These are phyloP conservation scores for Begonia fuchsioides DNA, from an alignment of 306 rosid genomes.

Conservation along the genomic window DNA sequence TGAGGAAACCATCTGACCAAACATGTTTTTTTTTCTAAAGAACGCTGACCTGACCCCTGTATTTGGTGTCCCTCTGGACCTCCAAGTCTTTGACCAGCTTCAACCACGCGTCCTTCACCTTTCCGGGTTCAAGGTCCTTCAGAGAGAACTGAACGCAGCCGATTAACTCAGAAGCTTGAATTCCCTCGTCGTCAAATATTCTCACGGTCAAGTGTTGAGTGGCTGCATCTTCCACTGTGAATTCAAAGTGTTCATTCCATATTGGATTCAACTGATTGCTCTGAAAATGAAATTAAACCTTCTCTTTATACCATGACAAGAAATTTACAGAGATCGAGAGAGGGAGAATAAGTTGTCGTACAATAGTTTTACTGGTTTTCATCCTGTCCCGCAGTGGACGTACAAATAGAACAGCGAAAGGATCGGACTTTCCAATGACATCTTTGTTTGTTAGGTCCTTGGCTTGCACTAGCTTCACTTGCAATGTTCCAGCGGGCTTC, in stretches of 20 bases:
- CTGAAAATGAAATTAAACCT: conserved; percentile 27
- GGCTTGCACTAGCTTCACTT: conserved; percentile 84
- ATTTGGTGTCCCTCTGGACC: conserved; percentile 60
- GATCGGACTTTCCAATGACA: conserved; percentile 82
- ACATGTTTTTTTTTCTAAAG: not conserved
- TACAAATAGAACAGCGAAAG: conserved; percentile 55
- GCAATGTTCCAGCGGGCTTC: conserved; percentile 70
- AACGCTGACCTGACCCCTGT: conserved; percentile 78
- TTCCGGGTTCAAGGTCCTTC: conserved; percentile 69
- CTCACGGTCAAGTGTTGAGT: conserved; percentile 80
- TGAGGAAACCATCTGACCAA: no score
- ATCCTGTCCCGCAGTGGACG: conserved; percentile 70
- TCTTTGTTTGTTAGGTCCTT: conserved; percentile 67
- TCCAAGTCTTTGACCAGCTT: conserved; percentile 70
- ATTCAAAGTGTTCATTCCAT: conserved; percentile 91
- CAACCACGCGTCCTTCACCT: conserved; percentile 76
- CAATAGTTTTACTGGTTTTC: conserved; percentile 66
- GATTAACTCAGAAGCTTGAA: conserved; percentile 64
- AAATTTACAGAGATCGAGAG: not conserved
- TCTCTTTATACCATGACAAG: not conserved
- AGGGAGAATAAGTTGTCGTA: conserved; percentile 24
- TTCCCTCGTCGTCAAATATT: conserved; percentile 73
- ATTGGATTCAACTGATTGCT: conserved; percentile 76
- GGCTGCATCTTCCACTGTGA: conserved; percentile 53
- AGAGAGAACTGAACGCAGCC: conserved; percentile 59